Percentiles rank a stretch among this genome's conserved stretches.
These are phyloP conservation scores for Neolecta irregularis DNA, from an alignment of 1,139 yeast species.

Conservation along the genomic window DNA sequence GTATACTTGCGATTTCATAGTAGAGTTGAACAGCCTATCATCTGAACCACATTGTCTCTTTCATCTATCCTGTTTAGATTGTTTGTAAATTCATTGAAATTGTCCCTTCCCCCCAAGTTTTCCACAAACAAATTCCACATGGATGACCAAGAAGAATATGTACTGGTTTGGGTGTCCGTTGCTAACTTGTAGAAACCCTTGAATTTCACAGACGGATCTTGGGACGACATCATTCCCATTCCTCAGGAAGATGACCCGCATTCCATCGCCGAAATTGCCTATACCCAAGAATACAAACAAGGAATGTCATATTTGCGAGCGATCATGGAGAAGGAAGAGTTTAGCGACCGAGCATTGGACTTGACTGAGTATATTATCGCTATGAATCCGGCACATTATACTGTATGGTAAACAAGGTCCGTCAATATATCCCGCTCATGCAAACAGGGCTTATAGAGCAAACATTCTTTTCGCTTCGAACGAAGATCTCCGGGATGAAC, in stretches of 20 bases:
- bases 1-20: too few species aligned
- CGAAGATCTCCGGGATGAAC: slow-evolving; percentile 30
- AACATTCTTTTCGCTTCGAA: slow-evolving; percentile 31
- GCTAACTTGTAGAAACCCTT: too few species aligned
- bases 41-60: too few species aligned
- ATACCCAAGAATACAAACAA: slow-evolving; percentile 50
- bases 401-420: slow-evolving; percentile 47
- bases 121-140: too few species aligned
- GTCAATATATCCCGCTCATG: slow-evolving; percentile 18
- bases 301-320: slow-evolving; percentile 51
- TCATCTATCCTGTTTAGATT: too few species aligned
- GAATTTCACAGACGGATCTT: too few species aligned
- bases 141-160: too few species aligned
- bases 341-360: slow-evolving; percentile 53
- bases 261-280: slow-evolving; percentile 56
- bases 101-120: too few species aligned
- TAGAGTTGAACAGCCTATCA: too few species aligned
- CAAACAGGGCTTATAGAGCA: slow-evolving; percentile 37
- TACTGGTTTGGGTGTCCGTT: too few species aligned
- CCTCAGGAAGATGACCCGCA: slow-evolving; percentile 25
- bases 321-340: slow-evolving; percentile 44
- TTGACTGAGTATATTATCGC: slow-evolving; percentile 50
- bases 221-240: too few species aligned
- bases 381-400: slow-evolving; percentile 75
- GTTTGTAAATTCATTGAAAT: too few species aligned